Percentiles rank a stretch among this genome's conserved stretches.
Conservation (phyloP, 2,329 filamentous ascomycete species). For the Chaetomiaceae sp. region DNA sequence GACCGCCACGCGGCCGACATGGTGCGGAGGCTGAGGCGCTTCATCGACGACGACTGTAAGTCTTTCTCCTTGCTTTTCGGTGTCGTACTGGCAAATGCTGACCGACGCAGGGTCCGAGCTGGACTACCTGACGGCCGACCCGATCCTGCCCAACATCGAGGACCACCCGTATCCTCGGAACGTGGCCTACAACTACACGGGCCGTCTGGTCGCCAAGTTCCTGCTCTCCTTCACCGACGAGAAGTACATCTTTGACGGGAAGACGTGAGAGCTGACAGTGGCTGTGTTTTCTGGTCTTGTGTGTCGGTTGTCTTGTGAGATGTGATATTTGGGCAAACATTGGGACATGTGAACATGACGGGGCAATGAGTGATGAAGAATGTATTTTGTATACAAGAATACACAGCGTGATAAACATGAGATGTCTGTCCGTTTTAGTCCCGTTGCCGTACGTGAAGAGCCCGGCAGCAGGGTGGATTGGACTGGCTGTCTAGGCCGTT, state of each 20-base stretch:
- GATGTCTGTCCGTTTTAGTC: slow-evolving; percentile 62
- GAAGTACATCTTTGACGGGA: slow-evolving; percentile 30
- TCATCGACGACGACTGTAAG: slow-evolving; percentile 44
- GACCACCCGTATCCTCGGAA: slow-evolving; percentile 45
- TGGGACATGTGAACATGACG: background rate
- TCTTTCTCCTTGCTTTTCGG: slow-evolving; percentile 14
- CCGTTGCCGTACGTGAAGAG: slow-evolving; percentile 51
- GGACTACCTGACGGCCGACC: slow-evolving; percentile 44
- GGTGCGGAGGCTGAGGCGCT: slow-evolving; percentile 41
- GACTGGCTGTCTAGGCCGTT: slow-evolving; percentile 64
- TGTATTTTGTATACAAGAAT: background rate
- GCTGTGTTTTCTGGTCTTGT: background rate
- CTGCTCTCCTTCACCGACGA: slow-evolving; percentile 51
- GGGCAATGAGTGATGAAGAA: background rate
- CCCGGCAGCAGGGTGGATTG: slow-evolving; percentile 60
- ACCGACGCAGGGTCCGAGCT: slow-evolving; percentile 36
- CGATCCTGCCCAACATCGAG: slow-evolving; percentile 42
- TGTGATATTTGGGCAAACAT: background rate
- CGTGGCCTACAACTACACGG: slow-evolving; percentile 48
- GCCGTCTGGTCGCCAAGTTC: slow-evolving; percentile 50
- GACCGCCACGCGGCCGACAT: slow-evolving; percentile 44
- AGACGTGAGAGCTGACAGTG: background rate
- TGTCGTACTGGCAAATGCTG: slow-evolving; percentile 3
- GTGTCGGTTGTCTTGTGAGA: background rate
- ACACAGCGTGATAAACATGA: background rate